Base-by-base conservation (phyloP, 345 rosid genomes). In the Corchorus capsularis region DNA sequence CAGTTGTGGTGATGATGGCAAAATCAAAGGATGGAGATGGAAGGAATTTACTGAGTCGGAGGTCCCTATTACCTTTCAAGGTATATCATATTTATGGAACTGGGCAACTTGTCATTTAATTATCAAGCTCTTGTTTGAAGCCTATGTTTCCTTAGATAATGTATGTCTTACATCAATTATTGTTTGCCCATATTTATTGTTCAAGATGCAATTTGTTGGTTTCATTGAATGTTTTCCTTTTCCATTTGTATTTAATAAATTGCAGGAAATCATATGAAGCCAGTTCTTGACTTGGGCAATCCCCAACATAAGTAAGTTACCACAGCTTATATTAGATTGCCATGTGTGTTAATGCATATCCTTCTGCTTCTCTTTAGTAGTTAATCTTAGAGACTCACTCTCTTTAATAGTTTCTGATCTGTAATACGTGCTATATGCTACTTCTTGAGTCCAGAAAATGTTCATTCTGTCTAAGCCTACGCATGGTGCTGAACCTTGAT, bases 1-100 rank as follows among this genome's bases (percentile, higher is more conserved):
- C 71, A 96, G 99, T 75, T 96, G 99, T 82, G 98, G 99, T 53
- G 99, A 96, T 78, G 98, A 96, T 86, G 99, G 99, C 46, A 81
- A 88, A 79, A 87, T 96, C 74, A 77, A 89, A 19, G 99, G 99
- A 79, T 96, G 99, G 98, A 88, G 78, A 63, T 93, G 99, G 99
- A 89, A 79, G 72, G 92, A 91, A 70, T 80, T 88, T 79, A 4
- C 37, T 4, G 81, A 82, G 71, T 80, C 88, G 7, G 86, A 88
- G 56, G 82, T 45, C 49, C 84, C 90, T 72, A 53, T 81, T 63
- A 74, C 37, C 61, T 69, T 77, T 67, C 84, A 88, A 89, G 98
- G 97, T 92, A 78, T 27, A n/a, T n/a, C 52, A 34, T 39, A 59
- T 46, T 17, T 67, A 22, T 19, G 64, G 63, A 75, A 66, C 3